Evolutionary conservation across 139 green algal genomes (phyloP), one percentile per base, ranked within the genome.

Genomic region (Chlorella sp.): DNA sequence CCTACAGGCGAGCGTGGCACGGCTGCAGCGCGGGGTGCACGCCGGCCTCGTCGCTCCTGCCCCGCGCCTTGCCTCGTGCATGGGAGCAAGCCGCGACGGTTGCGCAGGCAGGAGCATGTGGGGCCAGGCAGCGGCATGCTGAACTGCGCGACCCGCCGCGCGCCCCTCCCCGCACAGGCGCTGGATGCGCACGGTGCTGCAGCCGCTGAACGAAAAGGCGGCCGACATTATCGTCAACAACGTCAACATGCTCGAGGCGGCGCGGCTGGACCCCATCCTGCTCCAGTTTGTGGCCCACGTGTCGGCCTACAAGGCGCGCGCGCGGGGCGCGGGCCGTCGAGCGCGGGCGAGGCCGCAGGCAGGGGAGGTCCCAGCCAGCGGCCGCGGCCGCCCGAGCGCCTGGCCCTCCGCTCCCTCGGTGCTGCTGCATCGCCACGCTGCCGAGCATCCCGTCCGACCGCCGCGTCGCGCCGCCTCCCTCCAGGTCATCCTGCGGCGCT

Each of bases 251-350:
- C 71, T 96, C 59, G 87, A 94, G 59, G 79, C 82, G 0, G 45
- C 77, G 2, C 41, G 50, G 5, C 82, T 95, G 53, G 85, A 93
- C 71, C 88, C 89, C 2, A 69, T 92, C 58, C 83, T 97, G 66
- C 77, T 97, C 66, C 91, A 96, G 86, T 77, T 96, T 50, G 88
- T 97, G 40, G 90, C 93, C 1, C 90, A 96, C 61, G 89, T 94
- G 15, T 83, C 76, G 8, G 82, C 92, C 7, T 91, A 94, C 83
- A 76, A 83, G 14, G 90, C 95, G 67, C 85, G 91, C 25, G 66
- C 94, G n/a, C n/a, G n/a, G n/a, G n/a, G n/a, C n/a, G n/a, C n/a
- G n/a, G n/a, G n/a, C n/a, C n/a, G n/a, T n/a, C n/a, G n/a, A n/a
- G n/a, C n/a, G n/a, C n/a, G n/a, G n/a, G n/a, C n/a, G n/a, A n/a